Base-by-base conservation (phyloP, 106 monocot genomes). In the Dendrobium catenatum region DNA sequence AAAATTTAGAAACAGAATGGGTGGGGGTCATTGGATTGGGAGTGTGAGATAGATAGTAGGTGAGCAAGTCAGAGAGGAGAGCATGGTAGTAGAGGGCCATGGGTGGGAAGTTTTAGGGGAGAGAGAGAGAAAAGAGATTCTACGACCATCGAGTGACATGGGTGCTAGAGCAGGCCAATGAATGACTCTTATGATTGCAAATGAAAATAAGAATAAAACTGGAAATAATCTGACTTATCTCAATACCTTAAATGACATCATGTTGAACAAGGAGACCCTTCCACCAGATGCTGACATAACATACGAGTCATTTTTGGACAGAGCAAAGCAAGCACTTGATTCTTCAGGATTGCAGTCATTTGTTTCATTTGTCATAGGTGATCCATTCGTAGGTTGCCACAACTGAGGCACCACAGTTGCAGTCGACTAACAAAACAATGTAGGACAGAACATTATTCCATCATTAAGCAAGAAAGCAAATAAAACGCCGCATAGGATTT, bases 251-350 rank as follows among this genome's bases (percentile, higher is more conserved):
- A 83, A 83, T 78, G 83, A 77, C 83, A 78, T 83, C 78, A 83
- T 83, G 78, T 83, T 83, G 78, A 83, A 83, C 70, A 96, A 80
- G 42, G 96, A 93, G 78, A 96, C 89, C 83, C 94, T 96, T 58
- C 96, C 96, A 80, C 96, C 92, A 72, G 96, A 94, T 68, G 96
- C 96, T 59, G 96, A 96, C 96, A 96, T 94, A 46, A 96, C 96
- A 83, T 96, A 96, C 4, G 96, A 96, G 64, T 96, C 94, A 87
- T 96, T 94, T 79, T 94, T 94, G 16, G 96, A 96, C 80, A 96
- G 80, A 61, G 96, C 94, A 81, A 96, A 90, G 51, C 96, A 96
- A 73, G 93, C 86, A 82, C 85, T 90, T 79, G 91, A 85, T 80
- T 96, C 94, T 86, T 94, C 96, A 41, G 93, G 91, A 55, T 89